Conservation (phyloP, 2,329 filamentous ascomycete genomes). For the Xylaria sp. region DNA sequence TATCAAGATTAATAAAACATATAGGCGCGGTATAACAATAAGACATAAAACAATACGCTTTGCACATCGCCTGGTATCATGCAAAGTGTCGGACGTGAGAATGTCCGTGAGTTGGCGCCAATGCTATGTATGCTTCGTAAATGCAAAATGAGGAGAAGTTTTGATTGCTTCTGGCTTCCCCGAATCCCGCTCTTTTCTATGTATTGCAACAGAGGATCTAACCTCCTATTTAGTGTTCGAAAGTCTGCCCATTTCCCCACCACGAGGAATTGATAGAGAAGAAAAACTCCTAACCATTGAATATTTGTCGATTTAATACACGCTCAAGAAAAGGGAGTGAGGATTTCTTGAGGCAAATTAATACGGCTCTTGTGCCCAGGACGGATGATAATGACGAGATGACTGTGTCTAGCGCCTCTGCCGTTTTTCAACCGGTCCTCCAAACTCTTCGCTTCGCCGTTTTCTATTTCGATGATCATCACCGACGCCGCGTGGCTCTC, state of each 20-base stretch:
- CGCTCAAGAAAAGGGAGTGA: conserved; percentile 24
- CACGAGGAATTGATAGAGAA: conserved; percentile 16
- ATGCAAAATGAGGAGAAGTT: conserved; percentile 10
- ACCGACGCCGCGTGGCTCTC: conserved; percentile 50
- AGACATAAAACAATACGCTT: conserved; percentile 4
- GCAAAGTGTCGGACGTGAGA: conserved; percentile 10
- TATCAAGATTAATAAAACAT: conserved; percentile 12
- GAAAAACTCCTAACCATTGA: conserved; percentile 28
- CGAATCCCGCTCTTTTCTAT: conserved; percentile 23
- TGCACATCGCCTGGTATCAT: conserved; percentile 23
- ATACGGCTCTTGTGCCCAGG: conserved; percentile 1
- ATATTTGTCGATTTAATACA: conserved; percentile 32
- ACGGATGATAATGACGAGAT: conserved; percentile 1
- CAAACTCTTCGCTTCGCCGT: conserved; percentile 62
- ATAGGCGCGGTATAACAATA: neutral
- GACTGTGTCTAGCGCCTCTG: conserved; percentile 57
- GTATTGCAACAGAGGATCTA: conserved; percentile 17
- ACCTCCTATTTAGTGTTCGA: conserved; percentile 3
- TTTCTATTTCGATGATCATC: conserved; percentile 55
- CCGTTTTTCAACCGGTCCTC: conserved; percentile 60
- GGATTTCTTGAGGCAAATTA: conserved; percentile 22
- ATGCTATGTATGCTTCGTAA: conserved; percentile 27
- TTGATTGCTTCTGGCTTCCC: conserved; percentile 18
- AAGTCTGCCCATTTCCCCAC: conserved; percentile 14
- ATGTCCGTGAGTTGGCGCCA: conserved; percentile 16